phyloP scores from a whole-genome alignment of 2,329 filamentous ascomycete species.

The Neoascochyta sp. region DNA sequence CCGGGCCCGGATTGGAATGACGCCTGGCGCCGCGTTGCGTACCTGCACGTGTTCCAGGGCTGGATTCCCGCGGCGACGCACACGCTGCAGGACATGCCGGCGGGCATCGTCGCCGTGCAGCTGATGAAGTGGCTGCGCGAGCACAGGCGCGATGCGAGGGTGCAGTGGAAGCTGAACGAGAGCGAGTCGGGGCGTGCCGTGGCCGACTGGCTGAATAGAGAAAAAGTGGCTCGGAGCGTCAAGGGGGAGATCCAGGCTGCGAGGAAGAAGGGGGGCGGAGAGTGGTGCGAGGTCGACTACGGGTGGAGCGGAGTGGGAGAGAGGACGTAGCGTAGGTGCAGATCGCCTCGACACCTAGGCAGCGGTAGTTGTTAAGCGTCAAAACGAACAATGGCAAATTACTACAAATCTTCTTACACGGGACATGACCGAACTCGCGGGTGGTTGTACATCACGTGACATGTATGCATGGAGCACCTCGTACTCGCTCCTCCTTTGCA shows the following conservation, averaged over 20 bases:
- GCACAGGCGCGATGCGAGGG: conserved; percentile 21
- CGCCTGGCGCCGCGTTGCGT: conserved; percentile 44
- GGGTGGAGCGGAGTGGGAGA: too few relatives aligned
- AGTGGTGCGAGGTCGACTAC: conserved; percentile 37
- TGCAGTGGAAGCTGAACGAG: conserved; percentile 16
- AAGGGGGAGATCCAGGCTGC: conserved; percentile 30
- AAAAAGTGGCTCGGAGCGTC: conserved; percentile 35
- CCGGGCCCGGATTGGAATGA: conserved; percentile 39
- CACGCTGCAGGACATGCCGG: conserved; percentile 34
- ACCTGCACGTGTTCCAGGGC: conserved; percentile 43
- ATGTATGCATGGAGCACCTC: too few relatives aligned
- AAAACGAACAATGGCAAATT: too few relatives aligned
- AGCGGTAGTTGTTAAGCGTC: too few relatives aligned
- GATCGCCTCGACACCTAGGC: too few relatives aligned
- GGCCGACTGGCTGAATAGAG: conserved; percentile 38
- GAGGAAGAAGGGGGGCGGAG: conserved; percentile 18
- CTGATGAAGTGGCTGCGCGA: conserved; percentile 36
- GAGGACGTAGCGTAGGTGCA: too few relatives aligned
- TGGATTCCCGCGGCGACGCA: conserved; percentile 40
- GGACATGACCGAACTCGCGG: too few relatives aligned
- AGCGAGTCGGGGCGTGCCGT: conserved; percentile 19
- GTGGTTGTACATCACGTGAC: too few relatives aligned
- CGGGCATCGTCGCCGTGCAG: conserved; percentile 31
- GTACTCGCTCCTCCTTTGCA: too few relatives aligned
- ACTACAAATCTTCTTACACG: too few relatives aligned